Evolutionary conservation across 257 asterid species (phyloP).

Genomic region (Capsicum chinense): DNA sequence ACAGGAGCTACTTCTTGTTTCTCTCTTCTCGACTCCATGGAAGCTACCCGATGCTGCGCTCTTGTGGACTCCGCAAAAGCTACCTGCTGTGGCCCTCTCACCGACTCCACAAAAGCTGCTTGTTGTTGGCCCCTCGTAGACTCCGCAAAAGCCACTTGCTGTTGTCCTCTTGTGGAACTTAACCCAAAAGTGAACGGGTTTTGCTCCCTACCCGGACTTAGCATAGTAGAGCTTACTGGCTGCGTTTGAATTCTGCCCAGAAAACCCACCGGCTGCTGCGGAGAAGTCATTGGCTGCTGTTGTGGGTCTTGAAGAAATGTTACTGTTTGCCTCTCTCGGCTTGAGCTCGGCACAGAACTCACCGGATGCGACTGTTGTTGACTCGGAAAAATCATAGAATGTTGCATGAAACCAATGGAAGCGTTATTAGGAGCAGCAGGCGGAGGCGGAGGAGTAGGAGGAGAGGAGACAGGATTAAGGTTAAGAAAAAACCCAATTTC

Average conservation of each 20-base stretch:
- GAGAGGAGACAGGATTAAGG: slow-evolving; percentile 27
- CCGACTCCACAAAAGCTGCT: slow-evolving; percentile 36
- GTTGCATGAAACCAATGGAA: slow-evolving; percentile 25
- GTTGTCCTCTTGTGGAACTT: slow-evolving; percentile 45
- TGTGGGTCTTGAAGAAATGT: slow-evolving; percentile 27
- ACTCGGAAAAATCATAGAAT: slow-evolving; percentile 31
- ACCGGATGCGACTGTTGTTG: slow-evolving; percentile 29
- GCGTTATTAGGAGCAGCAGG: background rate
- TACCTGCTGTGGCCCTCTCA: slow-evolving; percentile 11
- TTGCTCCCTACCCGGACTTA: slow-evolving; percentile 47
- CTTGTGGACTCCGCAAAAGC: slow-evolving; percentile 20
- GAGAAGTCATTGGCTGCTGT: slow-evolving; percentile 21
- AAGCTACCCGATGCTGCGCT: slow-evolving; percentile 6
- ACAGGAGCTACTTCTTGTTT: background rate
- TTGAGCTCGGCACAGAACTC: slow-evolving; percentile 29
- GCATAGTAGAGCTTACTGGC: slow-evolving; percentile 41
- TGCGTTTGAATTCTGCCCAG: slow-evolving; percentile 38
- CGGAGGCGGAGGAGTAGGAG: background rate
- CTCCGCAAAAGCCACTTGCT: slow-evolving; percentile 22
- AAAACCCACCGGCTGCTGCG: slow-evolving; percentile 43
- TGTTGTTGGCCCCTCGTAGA: slow-evolving; percentile 38
- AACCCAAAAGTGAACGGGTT: slow-evolving; percentile 46
- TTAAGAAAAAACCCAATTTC: slow-evolving; percentile 53
- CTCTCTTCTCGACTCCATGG: slow-evolving; percentile 9
- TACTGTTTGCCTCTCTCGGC: slow-evolving; percentile 32